Evolutionary conservation across 108 stramenopile species (phyloP), one percentile per base, ranked within the genome.

Genomic region (Skeletonema potamos): DNA sequence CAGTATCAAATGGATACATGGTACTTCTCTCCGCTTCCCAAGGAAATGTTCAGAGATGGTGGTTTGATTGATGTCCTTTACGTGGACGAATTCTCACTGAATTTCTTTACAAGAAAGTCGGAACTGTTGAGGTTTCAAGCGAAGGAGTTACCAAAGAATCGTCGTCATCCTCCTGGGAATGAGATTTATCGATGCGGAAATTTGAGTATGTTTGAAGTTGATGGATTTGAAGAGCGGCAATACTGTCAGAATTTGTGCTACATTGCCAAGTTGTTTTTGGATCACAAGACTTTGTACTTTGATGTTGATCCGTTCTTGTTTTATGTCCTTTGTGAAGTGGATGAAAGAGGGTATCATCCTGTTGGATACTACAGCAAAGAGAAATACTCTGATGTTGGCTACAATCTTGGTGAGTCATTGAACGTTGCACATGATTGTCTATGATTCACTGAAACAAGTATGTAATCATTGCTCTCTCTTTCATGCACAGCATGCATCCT

Each of bases 211-310:
- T 83, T 75, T 83, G 90, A 95, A 58, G 77, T 91, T 28, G 89
- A 95, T 68, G 90, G 91, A 32, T 84, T 85, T 62, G 86, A 92
- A 32, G 82, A 97, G 71, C 82, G 86, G 64, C 79, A 87, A 18
- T 99, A 99, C 73, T 98, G 98, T 81, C 99, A 99, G 79, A 99
- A 99, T 75, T 83, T 99, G 27, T 98, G 98, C 72, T 92, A 97
- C 15, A 73, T 99, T 58, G 98, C 99, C 34, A 99, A 99, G 77
- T 89, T 99, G 22, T 99, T 99, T 79, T 82, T 99, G 34, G 99
- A 99, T 77, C 99, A 99, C 88, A 99, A 99, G 78, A 99, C 98
- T 0, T 82, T 99, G 46, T 99, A 98, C 77, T 99, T 89, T 72
- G 99, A 99, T 81, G 98, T 98, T 11, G 98, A 98, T 67, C 98